Percentiles rank a stretch among this genome's conserved stretches.
phyloP scores from a whole-genome alignment of 805 yeast genomes.

The Torulaspora microellipsoides region DNA sequence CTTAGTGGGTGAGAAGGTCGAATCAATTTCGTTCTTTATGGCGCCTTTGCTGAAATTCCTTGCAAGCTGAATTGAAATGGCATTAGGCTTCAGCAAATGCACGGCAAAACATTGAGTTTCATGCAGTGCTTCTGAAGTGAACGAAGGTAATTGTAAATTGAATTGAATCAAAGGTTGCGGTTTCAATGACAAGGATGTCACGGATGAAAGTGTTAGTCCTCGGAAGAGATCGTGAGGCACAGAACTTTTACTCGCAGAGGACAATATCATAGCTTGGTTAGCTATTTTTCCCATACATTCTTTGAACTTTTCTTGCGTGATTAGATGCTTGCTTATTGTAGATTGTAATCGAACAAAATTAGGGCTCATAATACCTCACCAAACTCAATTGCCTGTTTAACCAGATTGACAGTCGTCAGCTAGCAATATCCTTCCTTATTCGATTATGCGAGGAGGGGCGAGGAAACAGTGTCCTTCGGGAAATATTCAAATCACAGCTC shows the following conservation, averaged over 20 bases:
- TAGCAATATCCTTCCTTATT: too few relatives aligned
- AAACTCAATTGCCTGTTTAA: too few relatives aligned
- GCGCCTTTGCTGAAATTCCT: conserved; percentile 58
- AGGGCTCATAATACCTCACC: conserved; percentile 2
- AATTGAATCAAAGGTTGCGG: conserved; percentile 81
- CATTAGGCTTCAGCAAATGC: conserved; percentile 65
- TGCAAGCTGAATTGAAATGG: conserved; percentile 53
- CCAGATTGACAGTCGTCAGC: too few relatives aligned
- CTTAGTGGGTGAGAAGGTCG: conserved; percentile 36
- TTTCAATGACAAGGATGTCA: conserved; percentile 70
- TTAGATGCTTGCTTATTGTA: conserved; percentile 12
- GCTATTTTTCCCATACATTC: conserved; percentile 46
- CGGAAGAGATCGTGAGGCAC: conserved; percentile 19
- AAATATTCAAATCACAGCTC: too few relatives aligned
- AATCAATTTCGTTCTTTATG: conserved; percentile 31
- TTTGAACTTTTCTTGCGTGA: conserved; percentile 28
- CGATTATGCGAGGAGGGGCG: too few relatives aligned
- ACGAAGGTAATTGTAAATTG: conserved; percentile 81
- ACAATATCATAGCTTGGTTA: conserved; percentile 54
- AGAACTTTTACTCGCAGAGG: conserved; percentile 41
- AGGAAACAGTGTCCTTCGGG: too few relatives aligned
- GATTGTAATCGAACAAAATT: conserved; percentile 12
- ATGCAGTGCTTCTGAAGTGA: conserved; percentile 66
- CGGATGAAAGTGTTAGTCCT: conserved; percentile 85
- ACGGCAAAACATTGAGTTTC: conserved; percentile 58